phyloP scores from a whole-genome alignment of 768 basidiomycete genomes.

The Collybia mongolica region DNA sequence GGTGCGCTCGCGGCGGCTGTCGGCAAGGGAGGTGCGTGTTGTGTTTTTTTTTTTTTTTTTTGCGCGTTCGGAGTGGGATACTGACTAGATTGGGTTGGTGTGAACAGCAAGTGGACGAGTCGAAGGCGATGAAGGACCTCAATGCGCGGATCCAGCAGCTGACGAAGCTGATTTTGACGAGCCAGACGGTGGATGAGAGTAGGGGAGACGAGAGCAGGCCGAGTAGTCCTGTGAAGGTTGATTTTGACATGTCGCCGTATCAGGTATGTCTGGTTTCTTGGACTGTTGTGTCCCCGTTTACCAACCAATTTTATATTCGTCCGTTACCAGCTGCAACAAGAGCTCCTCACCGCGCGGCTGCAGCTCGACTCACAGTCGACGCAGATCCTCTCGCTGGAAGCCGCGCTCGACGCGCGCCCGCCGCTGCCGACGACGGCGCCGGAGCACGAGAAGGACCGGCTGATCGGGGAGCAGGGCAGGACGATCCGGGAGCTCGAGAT shows the following conservation, averaged over 20 bases:
- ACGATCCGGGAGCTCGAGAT: constrained; percentile 80
- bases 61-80: background rate
- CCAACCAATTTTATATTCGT: too few species aligned
- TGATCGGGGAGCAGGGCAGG: constrained; percentile 71
- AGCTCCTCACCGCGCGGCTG: constrained; percentile 74
- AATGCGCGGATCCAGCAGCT: constrained; percentile 79
- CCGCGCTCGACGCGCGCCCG: constrained; percentile 70
- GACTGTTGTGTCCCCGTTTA: too few species aligned
- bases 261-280: constrained; percentile 45
- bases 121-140: constrained; percentile 81
- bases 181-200: constrained; percentile 73
- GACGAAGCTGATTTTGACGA: constrained; percentile 83
- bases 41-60: too few species aligned
- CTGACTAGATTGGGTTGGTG: background rate
- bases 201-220: constrained; percentile 74
- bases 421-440: constrained; percentile 62
- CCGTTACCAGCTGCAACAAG: constrained; percentile 90
- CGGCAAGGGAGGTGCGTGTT: constrained; percentile 46
- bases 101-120: constrained; percentile 76
- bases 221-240: constrained; percentile 81
- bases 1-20: constrained; percentile 45
- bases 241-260: constrained; percentile 88
- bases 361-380: constrained; percentile 79
- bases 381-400: constrained; percentile 84
- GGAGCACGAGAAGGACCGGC: constrained; percentile 72